phyloP scores from a whole-genome alignment of 768 basidiomycete genomes.

The Steccherinum ochraceum region DNA sequence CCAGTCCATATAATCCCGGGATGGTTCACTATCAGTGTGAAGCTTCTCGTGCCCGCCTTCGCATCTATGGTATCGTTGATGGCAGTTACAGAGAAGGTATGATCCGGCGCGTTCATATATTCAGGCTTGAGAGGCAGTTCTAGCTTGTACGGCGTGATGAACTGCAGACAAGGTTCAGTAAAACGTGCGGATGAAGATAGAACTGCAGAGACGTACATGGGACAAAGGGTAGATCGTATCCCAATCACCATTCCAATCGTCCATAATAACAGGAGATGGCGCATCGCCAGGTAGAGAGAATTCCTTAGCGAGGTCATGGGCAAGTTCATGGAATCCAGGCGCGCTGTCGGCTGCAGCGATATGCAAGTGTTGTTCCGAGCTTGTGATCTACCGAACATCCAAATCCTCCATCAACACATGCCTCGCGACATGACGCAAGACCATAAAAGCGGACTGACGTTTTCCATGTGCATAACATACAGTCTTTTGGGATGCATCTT shows the following conservation, averaged over 20 bases:
- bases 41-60: slow-evolving; percentile 54
- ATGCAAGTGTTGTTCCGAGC: slow-evolving; percentile 67
- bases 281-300: slow-evolving; percentile 44
- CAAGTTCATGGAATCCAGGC: slow-evolving; percentile 64
- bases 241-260: slow-evolving; percentile 84
- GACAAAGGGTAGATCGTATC: slow-evolving; percentile 81
- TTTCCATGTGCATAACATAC: slow-evolving; percentile 79
- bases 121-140: slow-evolving; percentile 43
- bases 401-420: too few relatives aligned
- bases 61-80: slow-evolving; percentile 50
- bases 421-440: too few relatives aligned
- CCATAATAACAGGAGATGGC: slow-evolving; percentile 49
- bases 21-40: slow-evolving; percentile 68
- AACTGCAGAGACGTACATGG: slow-evolving; percentile 38
- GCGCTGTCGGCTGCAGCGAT: slow-evolving; percentile 79
- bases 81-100: slow-evolving; percentile 47
- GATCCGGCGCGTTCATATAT: slow-evolving; percentile 19
- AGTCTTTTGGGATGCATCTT: slow-evolving; percentile 80
- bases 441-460: too few relatives aligned
- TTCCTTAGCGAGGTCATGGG: slow-evolving; percentile 48
- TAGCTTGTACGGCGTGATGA: slow-evolving; percentile 81
- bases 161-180: slow-evolving; percentile 34
- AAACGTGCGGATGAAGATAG: background rate
- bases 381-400: slow-evolving; percentile 68
- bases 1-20: slow-evolving; percentile 86